Percentiles rank a stretch among this genome's conserved stretches.
phyloP scores from a whole-genome alignment of 352 stramenopile genomes.

The Globisporangium heterothallicum region DNA sequence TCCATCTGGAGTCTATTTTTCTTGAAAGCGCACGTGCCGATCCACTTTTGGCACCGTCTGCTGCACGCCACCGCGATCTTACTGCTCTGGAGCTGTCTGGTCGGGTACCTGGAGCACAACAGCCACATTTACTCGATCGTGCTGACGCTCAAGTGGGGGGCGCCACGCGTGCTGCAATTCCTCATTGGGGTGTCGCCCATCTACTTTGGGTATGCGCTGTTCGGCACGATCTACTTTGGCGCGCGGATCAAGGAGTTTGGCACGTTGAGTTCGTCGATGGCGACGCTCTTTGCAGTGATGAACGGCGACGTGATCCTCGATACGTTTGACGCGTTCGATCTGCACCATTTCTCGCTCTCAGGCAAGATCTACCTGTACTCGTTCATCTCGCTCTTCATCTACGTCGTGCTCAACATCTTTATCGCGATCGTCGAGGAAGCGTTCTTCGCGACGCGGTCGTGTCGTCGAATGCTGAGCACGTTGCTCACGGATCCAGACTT shows the following conservation, averaged over 20 bases:
- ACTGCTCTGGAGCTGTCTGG: constrained; percentile 76
- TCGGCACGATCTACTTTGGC: constrained; percentile 88
- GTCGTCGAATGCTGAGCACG: constrained; percentile 48
- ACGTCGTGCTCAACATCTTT: constrained; percentile 91
- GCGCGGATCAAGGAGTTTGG: constrained; percentile 73
- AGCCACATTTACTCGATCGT: constrained; percentile 87
- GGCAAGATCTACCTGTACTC: constrained; percentile 84
- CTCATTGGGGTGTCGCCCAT: constrained; percentile 85
- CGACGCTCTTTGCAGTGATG: constrained; percentile 86
- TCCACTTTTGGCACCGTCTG: constrained; percentile 70
- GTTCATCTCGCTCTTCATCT: constrained; percentile 91
- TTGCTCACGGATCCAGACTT: constrained; percentile 49
- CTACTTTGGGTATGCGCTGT: constrained; percentile 85
- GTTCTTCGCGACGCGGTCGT: constrained; percentile 85
- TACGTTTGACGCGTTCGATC: constrained; percentile 82
- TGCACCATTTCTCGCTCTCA: constrained; percentile 54
- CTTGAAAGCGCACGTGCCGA: constrained; percentile 65
- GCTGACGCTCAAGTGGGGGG: constrained; percentile 78
- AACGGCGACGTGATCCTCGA: constrained; percentile 91
- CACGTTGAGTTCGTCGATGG: constrained; percentile 54
- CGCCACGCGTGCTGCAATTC: constrained; percentile 83
- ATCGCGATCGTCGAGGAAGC: constrained; percentile 89
- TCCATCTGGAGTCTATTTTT: constrained; percentile 70
- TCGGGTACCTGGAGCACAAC: constrained; percentile 88
- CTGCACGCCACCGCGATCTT: constrained; percentile 64